Base-by-base conservation (phyloP, 2,329 filamentous ascomycete species). In the Mariannaea sp. region DNA sequence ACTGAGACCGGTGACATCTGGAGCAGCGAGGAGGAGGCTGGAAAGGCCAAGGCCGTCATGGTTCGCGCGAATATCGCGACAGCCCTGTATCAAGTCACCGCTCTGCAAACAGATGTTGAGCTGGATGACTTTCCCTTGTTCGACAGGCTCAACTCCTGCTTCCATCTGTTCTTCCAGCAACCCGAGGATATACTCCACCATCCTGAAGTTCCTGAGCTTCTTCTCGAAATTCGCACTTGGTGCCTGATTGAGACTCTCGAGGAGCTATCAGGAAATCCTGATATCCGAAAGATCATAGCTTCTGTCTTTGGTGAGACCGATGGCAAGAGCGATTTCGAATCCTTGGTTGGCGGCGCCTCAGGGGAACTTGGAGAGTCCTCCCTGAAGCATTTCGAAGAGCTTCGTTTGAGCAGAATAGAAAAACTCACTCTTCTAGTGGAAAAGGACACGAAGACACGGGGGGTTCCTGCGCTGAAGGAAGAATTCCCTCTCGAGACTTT, bases 221-320 rank as follows among this genome's bases (percentile, higher is more conserved):
- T 69, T 3, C 58, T 77, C 19, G 61, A 70, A 4, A 68, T 77
- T 20, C 74, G 75, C 36, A 75, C 72, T 0, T 68, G 69, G 42
- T 59, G 64, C 30, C 59, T 70, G 36, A 68, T 77, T 16, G 65
- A 69, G 35, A 39, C 29, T 2, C 52, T 73, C 2, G 62, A 61
- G 5, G 38, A 20, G 1, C 39, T 45, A 5, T 43, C 39, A 0
- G 24, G 26, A 3, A 51, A 64, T 4, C 51, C 26, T 3, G 49
- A 64, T 27, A 51, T 58, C 13, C 54, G 49, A 5, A 48, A 58
- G 2, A 45, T 62, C 9, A 63, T 73, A 20, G 68, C 66, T 14
- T 53, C 57, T 3, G 59, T 68, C 6, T 74, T 76, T 33, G 73
- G 70, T 50, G 47, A 64, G 39, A 46, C 55, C 10, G 5, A 20